These are phyloP conservation scores for Gossypium aridum DNA, from an alignment of 441 rosid species.

Conservation along the genomic window DNA sequence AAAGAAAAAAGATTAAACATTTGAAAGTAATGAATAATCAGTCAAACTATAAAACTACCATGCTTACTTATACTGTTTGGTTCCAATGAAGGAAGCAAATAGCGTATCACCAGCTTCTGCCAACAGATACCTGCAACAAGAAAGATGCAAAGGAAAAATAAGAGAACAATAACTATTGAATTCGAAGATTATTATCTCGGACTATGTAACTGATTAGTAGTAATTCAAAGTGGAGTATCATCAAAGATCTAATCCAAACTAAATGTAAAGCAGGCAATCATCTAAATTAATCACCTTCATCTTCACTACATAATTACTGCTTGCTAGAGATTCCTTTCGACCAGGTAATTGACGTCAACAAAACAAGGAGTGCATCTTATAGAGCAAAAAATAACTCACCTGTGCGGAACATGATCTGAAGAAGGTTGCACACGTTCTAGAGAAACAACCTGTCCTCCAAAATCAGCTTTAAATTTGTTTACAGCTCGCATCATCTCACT, in stretches of 20 bases:
- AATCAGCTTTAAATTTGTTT: conserved; percentile 88
- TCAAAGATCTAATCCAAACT: not conserved
- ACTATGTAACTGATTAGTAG: not conserved
- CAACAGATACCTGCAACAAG: conserved; percentile 61
- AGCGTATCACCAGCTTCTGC: conserved; percentile 96
- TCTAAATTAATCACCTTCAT: not conserved
- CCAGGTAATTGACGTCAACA: not conserved
- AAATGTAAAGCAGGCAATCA: not conserved
- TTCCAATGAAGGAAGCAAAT: conserved; percentile 95
- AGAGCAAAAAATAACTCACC: conserved; percentile 29
- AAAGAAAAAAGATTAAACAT: not conserved
- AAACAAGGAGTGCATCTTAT: not conserved
- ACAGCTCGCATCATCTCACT: conserved; percentile 82
- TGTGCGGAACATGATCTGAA: conserved; percentile 89
- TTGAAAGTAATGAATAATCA: conserved; percentile 9
- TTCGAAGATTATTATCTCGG: not conserved
- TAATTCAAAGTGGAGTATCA: not conserved
- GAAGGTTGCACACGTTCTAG: conserved; percentile 94
- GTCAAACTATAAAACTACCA: conserved; percentile 6
- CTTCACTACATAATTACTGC: not conserved
- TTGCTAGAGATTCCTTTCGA: not conserved
- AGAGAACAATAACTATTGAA: not conserved
- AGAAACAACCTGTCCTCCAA: conserved; percentile 83
- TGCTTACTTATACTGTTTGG: conserved; percentile 89
- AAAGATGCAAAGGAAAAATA: not conserved